phyloP scores from a whole-genome alignment of 768 basidiomycete species.

The Tulasnella sp. region DNA sequence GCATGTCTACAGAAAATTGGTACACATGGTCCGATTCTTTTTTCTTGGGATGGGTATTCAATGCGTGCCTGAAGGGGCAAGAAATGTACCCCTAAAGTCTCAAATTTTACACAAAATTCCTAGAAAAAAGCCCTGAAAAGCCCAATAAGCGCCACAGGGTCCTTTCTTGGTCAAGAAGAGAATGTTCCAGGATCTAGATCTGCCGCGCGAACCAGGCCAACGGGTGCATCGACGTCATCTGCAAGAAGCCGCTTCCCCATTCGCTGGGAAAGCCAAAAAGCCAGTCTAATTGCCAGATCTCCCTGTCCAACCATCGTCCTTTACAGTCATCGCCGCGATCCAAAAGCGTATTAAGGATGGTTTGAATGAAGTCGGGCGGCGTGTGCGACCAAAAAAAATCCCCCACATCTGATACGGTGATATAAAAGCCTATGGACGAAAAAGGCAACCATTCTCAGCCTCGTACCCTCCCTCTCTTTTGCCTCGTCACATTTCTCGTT shows the following conservation, averaged over 20 bases:
- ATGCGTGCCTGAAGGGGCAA: neutral
- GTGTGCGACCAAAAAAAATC: neutral
- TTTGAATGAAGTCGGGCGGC: neutral
- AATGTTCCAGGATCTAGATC: neutral
- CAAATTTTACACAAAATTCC: neutral
- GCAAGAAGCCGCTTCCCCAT: neutral
- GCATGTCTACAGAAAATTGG: neutral
- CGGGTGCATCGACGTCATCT: neutral
- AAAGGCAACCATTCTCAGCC: neutral
- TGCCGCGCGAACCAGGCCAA: neutral
- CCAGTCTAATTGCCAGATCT: neutral
- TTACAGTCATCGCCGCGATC: too few relatives aligned
- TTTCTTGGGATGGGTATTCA: neutral
- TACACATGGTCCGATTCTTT: neutral
- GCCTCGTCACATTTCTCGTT: neutral
- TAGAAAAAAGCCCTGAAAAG: neutral
- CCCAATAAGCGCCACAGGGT: neutral
- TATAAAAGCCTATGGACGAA: neutral
- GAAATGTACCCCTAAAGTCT: neutral
- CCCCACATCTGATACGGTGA: neutral
- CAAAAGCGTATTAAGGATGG: too few relatives aligned
- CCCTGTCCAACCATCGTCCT: too few relatives aligned
- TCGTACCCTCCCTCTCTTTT: neutral
- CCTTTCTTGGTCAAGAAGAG: neutral
- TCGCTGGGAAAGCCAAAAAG: neutral